Percentiles rank a stretch among this genome's conserved stretches.
Conservation (phyloP, 1,139 yeast genomes). For the Suhomyces panamericanus region DNA sequence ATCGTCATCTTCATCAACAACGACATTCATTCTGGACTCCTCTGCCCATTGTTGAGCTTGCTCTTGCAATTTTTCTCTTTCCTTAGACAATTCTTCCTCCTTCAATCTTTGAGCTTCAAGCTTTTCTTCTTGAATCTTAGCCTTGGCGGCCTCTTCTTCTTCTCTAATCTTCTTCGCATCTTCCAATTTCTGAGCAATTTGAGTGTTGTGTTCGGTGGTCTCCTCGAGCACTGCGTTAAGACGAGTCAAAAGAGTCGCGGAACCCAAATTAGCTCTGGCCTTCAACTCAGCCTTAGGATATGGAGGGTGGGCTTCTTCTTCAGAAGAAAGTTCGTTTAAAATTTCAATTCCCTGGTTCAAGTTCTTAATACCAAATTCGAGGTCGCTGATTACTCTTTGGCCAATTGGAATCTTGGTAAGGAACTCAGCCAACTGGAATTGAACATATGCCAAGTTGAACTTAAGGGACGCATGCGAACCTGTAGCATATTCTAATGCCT, state of each 20-base stretch:
- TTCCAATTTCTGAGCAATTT: conserved; percentile 60
- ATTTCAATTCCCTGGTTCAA: conserved; percentile 63
- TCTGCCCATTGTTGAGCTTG: conserved; percentile 85
- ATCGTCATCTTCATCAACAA: conserved; percentile 38
- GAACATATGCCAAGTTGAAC: conserved; percentile 82
- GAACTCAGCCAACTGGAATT: conserved; percentile 85
- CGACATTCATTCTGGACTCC: conserved; percentile 41
- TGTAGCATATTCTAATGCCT: conserved; percentile 49
- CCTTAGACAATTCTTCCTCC: conserved; percentile 59
- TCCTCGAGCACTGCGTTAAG: conserved; percentile 69
- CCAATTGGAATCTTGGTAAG: conserved; percentile 62
- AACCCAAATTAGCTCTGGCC: conserved; percentile 83
- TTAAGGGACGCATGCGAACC: conserved; percentile 48
- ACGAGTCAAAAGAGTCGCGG: conserved; percentile 70
- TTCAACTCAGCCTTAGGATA: conserved; percentile 76
- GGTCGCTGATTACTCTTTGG: conserved; percentile 61
- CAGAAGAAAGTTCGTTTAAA: conserved; percentile 58
- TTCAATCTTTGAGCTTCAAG: conserved; percentile 45
- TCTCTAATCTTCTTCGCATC: conserved; percentile 72
- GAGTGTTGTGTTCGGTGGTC: conserved; percentile 66
- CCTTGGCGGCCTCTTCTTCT: conserved; percentile 49
- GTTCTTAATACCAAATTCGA: conserved; percentile 57
- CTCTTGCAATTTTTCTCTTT: conserved; percentile 70
- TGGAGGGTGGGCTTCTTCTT: conserved; percentile 61
- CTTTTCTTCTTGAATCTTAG: conserved; percentile 38